Percentiles rank a stretch among this genome's conserved stretches.
Evolutionary conservation across 1,139 yeast genomes (phyloP).

Genomic region (Pichia kudriavzevii): DNA sequence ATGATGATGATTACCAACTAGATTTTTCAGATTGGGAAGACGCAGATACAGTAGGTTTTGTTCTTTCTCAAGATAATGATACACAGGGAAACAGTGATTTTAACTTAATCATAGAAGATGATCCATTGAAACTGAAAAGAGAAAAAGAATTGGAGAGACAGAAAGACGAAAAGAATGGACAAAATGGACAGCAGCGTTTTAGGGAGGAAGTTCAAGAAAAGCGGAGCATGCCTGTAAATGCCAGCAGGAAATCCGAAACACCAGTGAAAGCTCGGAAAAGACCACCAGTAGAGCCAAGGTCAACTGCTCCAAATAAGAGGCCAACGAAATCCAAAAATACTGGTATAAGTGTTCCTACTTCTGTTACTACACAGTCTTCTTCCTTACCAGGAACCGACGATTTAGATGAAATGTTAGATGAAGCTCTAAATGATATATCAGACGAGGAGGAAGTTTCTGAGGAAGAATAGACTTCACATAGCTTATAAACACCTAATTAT

Average conservation of each 20-base stretch:
- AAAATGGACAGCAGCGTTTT: no score
- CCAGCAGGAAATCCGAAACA: no score
- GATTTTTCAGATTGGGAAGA: conserved; percentile 22
- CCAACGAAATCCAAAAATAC: no score
- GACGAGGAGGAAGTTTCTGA: conserved; percentile 24
- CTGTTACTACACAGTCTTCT: no score
- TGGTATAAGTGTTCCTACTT: no score
- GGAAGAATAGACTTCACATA: conserved; percentile 17
- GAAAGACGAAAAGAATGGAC: no score
- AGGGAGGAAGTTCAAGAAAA: no score
- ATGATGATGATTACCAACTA: conserved; percentile 8
- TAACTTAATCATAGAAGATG: conserved; percentile 19
- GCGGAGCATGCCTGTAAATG: not conserved
- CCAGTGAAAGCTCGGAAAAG: no score
- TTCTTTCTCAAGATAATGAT: conserved; percentile 5
- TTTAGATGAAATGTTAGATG: conserved; percentile 20
- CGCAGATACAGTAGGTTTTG: conserved; percentile 11
- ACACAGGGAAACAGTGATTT: conserved; percentile 11
- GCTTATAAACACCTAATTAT: not conserved
- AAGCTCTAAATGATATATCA: conserved; percentile 21
- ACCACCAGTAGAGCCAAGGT: no score
- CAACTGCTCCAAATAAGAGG: no score
- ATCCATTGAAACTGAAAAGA: conserved; percentile 12
- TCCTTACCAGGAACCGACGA: no score
- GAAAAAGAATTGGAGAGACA: conserved; percentile 6